Conservation (phyloP, 192 early-diverging fungal genomes). For the Chytriomyces sp. region DNA sequence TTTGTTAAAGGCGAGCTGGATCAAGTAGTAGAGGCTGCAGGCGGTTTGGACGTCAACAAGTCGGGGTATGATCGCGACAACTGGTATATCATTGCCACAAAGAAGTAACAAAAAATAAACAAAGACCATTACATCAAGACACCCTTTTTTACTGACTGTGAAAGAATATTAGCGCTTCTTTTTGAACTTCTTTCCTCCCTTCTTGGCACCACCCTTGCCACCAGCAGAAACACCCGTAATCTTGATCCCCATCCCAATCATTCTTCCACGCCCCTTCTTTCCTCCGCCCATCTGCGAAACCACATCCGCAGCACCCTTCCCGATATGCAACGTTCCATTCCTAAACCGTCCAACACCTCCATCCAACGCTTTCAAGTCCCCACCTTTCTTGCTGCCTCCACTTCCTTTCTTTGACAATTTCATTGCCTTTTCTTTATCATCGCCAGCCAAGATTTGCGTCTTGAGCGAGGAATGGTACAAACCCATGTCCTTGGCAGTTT, state of each 20-base stretch:
- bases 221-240: constrained; percentile 11
- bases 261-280: constrained; percentile 4
- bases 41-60: constrained; percentile 60
- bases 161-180: constrained; percentile 16
- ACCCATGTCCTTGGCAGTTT: constrained; percentile 55
- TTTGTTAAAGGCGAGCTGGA: constrained; percentile 88
- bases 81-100: constrained; percentile 83
- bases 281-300: constrained; percentile 10
- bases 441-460: constrained; percentile 43
- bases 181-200: constrained; percentile 2
- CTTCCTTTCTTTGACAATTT: constrained; percentile 17
- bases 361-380: constrained; percentile 9
- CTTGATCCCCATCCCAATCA: constrained; percentile 15
- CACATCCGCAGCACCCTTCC: constrained; percentile 12
- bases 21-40: constrained; percentile 60
- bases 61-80: constrained; percentile 96
- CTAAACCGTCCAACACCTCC: constrained; percentile 25
- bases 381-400: neutral
- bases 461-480: constrained; percentile 45
- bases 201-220: constrained; percentile 8
- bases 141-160: neutral
- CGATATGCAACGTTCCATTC: constrained; percentile 23
- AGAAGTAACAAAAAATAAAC: constrained; percentile 39
- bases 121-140: neutral
- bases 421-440: constrained; percentile 18